Base-by-base conservation (phyloP, 805 yeast genomes). In the Candida namnaoensis region DNA sequence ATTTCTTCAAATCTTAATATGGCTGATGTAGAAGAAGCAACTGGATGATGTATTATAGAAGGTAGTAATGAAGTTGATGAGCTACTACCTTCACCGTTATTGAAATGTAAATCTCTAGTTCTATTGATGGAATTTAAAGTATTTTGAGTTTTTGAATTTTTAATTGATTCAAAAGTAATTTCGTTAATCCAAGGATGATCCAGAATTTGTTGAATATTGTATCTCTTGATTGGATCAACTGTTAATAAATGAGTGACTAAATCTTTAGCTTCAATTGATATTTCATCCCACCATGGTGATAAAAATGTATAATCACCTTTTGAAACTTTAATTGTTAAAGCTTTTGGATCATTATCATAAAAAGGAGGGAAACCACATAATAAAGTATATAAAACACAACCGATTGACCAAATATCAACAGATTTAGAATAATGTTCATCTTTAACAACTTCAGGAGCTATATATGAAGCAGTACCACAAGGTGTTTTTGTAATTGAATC, bases 341-440 rank as follows among this genome's bases (percentile, higher is more conserved):
- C 67, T 87, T 91, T 90, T 55, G 90, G 97, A 38, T 38, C 39
- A 10, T 55, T 47, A 56, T 87, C 95, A 61, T 88, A 93, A 57
- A 93, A 93, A 5, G 99, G 99, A 1, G 99, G 99, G 64, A 93
- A 93, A 4, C 99, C 99, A 66, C 98, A 93, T 32, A 93, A 66
- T 36, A 93, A 68, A 0, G 98, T 93, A 58, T 93, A 93, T 42
- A 93, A 65, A 0, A 93, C 96, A 65, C 99, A 93, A 0, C 99
- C 99, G 41, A 93, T 69, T 5, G 97, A 97, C 99, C 99, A 93
- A 93, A 93, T 87, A 60, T 93, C 99, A 33, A 93, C 99, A 48
- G 88, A 83, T 66, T 86, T 88, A 2, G 96, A 85, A 58, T 93
- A 93, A 38, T 80, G 73, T 65, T 90, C 95, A 61, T 93, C 98